Evolutionary conservation across 345 rosid species (phyloP), one percentile per base, ranked within the genome.

Genomic region (Laguncularia racemosa): DNA sequence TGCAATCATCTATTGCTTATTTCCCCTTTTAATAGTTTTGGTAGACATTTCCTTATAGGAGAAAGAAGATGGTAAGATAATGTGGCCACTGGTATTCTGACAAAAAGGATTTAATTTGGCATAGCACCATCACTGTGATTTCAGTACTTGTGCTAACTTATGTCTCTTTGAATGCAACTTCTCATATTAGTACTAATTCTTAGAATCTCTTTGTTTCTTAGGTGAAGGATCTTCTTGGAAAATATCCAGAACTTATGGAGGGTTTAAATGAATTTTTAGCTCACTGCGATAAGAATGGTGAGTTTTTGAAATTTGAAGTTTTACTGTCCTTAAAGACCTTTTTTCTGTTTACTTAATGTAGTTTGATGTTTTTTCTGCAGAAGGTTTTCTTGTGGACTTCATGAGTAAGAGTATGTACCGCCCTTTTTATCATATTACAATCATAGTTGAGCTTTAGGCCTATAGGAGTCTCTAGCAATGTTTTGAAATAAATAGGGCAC

Each of bases 221-320:
- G 98, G 84, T 84, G 28, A 72, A 76, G 3, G 86, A 78, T 78
- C 72, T 93, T 67, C 81, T 92, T 64, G 95, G 86, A 78, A 75
- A 64, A 61, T 72, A 84, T 82, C 86, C 81, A n/a, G 98, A 84
- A 60, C 86, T 89, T 62, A 83, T 89, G 83, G 98, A 80, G 33
- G 91, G 81, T 52, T 83, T 92, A 73, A 74, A 72, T 76, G 93
- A 81, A 51, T 86, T 92, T 80, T 76, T 92, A 82, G 82, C 84
- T 16, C 80, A 69, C 20, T 89, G 96, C 69, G 98, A 86, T 66
- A 89, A 89, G 79, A 79, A 77, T 54, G 97, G 98, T 92, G 84
- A 55, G 26, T 8, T 23, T 23, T 52, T 38, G 45, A 68, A 55
- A 55, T 63, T 51, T 50, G 52, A 57, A 23, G 57, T 47, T 52